Evolutionary conservation across 345 rosid genomes (phyloP).

Genomic region (Salix suchowensis): DNA sequence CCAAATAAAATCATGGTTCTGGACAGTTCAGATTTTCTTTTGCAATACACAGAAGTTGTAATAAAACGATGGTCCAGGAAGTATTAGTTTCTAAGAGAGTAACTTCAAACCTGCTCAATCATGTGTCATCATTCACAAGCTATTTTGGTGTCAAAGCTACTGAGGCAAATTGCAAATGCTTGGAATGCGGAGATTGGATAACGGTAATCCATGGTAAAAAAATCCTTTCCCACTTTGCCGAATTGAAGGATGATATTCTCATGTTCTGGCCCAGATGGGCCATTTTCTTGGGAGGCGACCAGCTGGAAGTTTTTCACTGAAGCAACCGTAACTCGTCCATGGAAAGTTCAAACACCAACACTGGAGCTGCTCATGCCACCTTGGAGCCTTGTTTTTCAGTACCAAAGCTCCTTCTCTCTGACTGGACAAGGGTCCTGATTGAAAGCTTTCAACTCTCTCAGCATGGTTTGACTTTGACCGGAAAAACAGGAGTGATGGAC

Average conservation of each 20-base stretch:
- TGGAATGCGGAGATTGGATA: slow-evolving; percentile 30
- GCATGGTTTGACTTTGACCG: slow-evolving; percentile 21
- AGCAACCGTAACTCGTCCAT: slow-evolving; percentile 33
- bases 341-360: slow-evolving; percentile 33
- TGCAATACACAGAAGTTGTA: neutral
- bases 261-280: slow-evolving; percentile 19
- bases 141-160: slow-evolving; percentile 31
- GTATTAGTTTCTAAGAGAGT: neutral
- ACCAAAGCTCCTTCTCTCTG: slow-evolving; percentile 22
- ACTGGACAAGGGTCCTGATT: slow-evolving; percentile 14
- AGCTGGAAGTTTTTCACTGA: slow-evolving; percentile 33
- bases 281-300: slow-evolving; percentile 23
- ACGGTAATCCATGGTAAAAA: slow-evolving; percentile 30
- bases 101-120: slow-evolving; percentile 21
- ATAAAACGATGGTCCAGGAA: neutral
- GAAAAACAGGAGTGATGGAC: slow-evolving; percentile 21
- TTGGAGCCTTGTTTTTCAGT: slow-evolving; percentile 26
- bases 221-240: slow-evolving; percentile 30
- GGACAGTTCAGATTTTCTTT: neutral
- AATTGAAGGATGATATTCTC: slow-evolving; percentile 30
- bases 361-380: slow-evolving; percentile 36
- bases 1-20: neutral
- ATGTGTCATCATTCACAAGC: slow-evolving; percentile 23
- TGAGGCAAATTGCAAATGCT: slow-evolving; percentile 31
- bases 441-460: slow-evolving; percentile 8